Conservation (phyloP, 805 yeast species). For the Candida caryicola region DNA sequence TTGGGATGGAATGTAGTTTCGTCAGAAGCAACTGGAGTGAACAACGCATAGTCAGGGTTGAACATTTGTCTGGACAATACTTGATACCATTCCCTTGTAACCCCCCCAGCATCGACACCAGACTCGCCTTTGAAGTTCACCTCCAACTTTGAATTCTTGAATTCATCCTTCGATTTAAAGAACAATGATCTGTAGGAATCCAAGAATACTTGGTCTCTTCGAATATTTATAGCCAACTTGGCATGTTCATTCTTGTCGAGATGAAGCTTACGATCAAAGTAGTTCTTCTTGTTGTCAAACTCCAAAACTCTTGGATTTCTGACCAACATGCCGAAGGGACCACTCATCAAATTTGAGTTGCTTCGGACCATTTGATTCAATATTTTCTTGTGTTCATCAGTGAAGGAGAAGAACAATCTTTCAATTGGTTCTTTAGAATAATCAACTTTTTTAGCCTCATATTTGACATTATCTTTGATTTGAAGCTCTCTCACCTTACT, state of each 20-base stretch:
- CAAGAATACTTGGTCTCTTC: constrained; percentile 87
- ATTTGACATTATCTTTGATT: constrained; percentile 53
- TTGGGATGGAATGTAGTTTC: constrained; percentile 95
- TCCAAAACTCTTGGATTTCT: constrained; percentile 86
- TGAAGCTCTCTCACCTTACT: constrained; percentile 60
- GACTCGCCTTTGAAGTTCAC: constrained; percentile 88
- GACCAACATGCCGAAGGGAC: constrained; percentile 88
- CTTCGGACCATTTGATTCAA: constrained; percentile 88
- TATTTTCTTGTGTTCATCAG: constrained; percentile 83
- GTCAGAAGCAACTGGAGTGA: constrained; percentile 87
- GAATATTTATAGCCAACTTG: constrained; percentile 62
- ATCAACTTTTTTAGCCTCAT: constrained; percentile 62
- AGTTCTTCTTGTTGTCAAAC: constrained; percentile 88
- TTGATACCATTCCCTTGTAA: constrained; percentile 96
- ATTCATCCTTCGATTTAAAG: constrained; percentile 71
- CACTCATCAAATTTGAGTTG: constrained; percentile 91
- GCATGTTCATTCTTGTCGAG: constrained; percentile 40
- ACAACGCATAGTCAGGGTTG: constrained; percentile 91
- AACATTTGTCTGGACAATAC: constrained; percentile 92
- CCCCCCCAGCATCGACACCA: constrained; percentile 98
- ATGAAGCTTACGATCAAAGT: constrained; percentile 75
- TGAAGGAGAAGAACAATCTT: constrained; percentile 76
- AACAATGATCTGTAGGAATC: constrained; percentile 85
- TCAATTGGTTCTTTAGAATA: constrained; percentile 74
- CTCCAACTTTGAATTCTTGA: constrained; percentile 69